A percentile compares a stretch with the other conserved stretches of the same genome.
These are phyloP conservation scores for Serendipita sp. DNA, from an alignment of 768 basidiomycete genomes.

Conservation along the genomic window DNA sequence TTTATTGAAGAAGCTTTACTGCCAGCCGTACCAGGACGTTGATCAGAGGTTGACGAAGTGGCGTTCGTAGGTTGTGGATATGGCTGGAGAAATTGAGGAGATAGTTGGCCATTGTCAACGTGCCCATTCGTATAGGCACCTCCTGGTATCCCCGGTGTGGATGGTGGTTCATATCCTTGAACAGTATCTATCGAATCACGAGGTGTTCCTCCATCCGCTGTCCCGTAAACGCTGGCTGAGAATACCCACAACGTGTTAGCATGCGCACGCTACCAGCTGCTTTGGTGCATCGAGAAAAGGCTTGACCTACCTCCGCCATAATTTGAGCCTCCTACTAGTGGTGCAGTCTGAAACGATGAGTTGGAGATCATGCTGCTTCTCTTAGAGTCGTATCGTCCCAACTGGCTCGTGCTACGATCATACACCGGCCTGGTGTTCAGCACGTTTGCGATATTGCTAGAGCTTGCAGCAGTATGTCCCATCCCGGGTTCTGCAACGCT, in stretches of 20 bases:
- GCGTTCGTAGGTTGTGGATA: not conserved
- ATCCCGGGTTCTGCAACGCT: not conserved
- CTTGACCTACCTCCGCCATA: not conserved
- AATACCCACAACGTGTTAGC: not conserved
- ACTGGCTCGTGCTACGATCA: not conserved
- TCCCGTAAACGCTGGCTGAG: not conserved
- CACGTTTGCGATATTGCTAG: not conserved
- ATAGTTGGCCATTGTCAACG: not conserved
- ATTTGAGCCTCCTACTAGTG: not conserved
- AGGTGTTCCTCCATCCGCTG: not conserved
- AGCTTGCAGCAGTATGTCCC: not conserved
- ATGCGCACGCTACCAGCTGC: not conserved
- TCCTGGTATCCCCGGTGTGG: not conserved
- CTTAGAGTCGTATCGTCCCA: not conserved
- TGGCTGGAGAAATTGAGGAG: not conserved
- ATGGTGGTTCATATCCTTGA: slow-evolving; percentile 2
- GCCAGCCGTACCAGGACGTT: not conserved
- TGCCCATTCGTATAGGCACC: not conserved
- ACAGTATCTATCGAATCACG: not conserved
- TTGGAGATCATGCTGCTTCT: not conserved
- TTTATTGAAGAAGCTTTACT: not conserved
- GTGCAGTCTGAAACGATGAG: not conserved
- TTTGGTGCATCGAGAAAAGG: not conserved
- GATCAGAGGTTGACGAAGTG: not conserved
- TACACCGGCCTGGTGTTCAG: not conserved